Base-by-base conservation (phyloP, 2,329 filamentous ascomycete genomes). In the Bimuria novae-zelandiae region DNA sequence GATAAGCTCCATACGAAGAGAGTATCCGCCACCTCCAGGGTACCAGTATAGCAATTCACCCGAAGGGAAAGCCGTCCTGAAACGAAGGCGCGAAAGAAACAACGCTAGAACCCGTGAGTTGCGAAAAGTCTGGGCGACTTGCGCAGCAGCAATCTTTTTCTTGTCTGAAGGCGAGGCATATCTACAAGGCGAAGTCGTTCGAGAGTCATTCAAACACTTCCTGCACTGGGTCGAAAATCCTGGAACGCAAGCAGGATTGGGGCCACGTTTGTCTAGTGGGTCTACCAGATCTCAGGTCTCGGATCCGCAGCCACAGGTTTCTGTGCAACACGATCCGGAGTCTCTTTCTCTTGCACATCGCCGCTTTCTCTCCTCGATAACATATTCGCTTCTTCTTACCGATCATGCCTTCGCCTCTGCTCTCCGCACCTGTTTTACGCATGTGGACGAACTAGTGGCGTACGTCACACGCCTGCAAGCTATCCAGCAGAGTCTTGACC, bases 41-140 rank as follows among this genome's bases (percentile, higher is more conserved):
- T 84, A 87, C 27, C 84, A 84, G 1, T 80, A 81, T 60, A 88
- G 85, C 57, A 86, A 81, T 57, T 84, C 83, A 16, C 77, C 79
- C 25, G 79, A 80, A 29, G 87, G 88, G 1, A 80, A 84, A 52
- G 79, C 81, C 16, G 82, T 84, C 55, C 81, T 90, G 14, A 78
- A 77, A 22, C 76, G 83, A 19, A 81, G 89, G 10, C 83, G 91
- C 23, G 76, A 83, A 61, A 83, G 89, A 45, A 84, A 86, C 60
- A 84, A 84, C 22, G 69, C 77, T 14, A 82, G 93, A 16, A 81
- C 83, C 4, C 79, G 81, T 29, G 82, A 84, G 0, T 89, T 96
- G 81, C 85, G 94, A 14, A 88, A 86, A 57, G 84, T 93, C 0
- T 99, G 94, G 94, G 93, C 92, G 0, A 95, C 90, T 0, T 88